A percentile compares a stretch with the other conserved stretches of the same genome.
These are phyloP conservation scores for Picea abies DNA, from an alignment of 83 land plant genomes.

Conservation along the genomic window DNA sequence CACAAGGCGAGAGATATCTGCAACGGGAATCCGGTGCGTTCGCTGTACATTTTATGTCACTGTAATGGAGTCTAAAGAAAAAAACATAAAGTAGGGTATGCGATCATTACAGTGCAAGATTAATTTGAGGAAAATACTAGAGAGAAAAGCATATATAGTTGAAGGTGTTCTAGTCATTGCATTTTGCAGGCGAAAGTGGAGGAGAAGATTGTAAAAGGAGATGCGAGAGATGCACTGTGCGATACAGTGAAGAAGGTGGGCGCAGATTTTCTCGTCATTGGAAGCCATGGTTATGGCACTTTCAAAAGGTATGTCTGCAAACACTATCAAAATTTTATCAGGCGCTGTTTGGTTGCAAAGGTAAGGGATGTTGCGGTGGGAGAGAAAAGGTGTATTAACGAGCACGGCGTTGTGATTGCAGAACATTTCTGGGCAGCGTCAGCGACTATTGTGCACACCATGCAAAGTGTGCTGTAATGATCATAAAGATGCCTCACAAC, in stretches of 20 bases:
- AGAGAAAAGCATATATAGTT: background rate
- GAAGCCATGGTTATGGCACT: constrained; percentile 36
- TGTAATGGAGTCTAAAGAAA: too few species aligned
- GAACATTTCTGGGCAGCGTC: constrained; percentile 45
- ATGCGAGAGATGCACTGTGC: background rate
- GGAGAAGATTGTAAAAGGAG: background rate
- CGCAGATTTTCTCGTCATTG: background rate
- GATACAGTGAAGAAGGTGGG: background rate
- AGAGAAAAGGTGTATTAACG: background rate
- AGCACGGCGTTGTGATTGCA: background rate
- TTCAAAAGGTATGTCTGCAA: constrained; percentile 28
- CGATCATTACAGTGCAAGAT: too few species aligned
- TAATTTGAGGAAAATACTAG: too few species aligned
- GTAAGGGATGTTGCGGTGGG: too few species aligned
- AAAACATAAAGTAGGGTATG: too few species aligned
- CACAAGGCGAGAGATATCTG: background rate
- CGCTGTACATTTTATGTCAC: too few species aligned
- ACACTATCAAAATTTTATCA: too few species aligned
- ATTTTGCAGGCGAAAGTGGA: background rate
- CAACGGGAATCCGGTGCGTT: too few species aligned
- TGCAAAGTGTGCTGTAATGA: constrained; percentile 42
- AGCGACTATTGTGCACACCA: constrained; percentile 46
- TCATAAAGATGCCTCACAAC: constrained; percentile 24
- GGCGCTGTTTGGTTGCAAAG: too few species aligned
- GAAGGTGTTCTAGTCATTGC: too few species aligned